These are phyloP conservation scores for Aspergillus ruber DNA, from an alignment of 2,329 filamentous ascomycete genomes.

Conservation along the genomic window DNA sequence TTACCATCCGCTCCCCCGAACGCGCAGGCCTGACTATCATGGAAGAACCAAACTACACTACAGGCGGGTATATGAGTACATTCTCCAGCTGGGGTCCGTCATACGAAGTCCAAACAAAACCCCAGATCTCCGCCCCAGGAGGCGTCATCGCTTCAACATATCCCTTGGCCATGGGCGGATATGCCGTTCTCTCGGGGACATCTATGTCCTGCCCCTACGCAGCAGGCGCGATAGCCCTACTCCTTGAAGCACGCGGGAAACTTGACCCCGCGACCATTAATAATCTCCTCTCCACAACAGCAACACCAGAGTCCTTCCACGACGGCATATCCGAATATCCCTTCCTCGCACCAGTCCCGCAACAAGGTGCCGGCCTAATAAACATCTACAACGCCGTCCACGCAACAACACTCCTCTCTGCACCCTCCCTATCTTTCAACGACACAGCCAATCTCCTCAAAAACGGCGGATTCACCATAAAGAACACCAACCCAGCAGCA, in stretches of 20 bases:
- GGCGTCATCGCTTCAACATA: conserved; percentile 51
- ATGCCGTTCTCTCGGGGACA: conserved; percentile 49
- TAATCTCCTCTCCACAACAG: conserved; percentile 15
- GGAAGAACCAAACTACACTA: conserved; percentile 9
- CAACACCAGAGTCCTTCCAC: conserved; percentile 22
- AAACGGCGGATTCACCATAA: background rate
- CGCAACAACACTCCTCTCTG: conserved; percentile 48
- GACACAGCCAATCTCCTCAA: conserved; percentile 52
- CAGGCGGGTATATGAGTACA: conserved; percentile 13
- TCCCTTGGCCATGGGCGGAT: conserved; percentile 40
- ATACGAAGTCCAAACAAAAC: conserved; percentile 6
- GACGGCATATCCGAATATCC: conserved; percentile 19
- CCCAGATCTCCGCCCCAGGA: conserved; percentile 7
- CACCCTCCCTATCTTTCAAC: conserved; percentile 57
- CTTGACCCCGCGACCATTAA: conserved; percentile 19
- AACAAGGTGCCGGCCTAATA: conserved; percentile 56
- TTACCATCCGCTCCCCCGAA: conserved; percentile 10
- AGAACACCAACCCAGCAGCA: background rate
- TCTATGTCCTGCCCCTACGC: conserved; percentile 56
- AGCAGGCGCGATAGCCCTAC: conserved; percentile 41
- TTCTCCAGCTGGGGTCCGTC: conserved; percentile 16
- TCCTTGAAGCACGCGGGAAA: conserved; percentile 21
- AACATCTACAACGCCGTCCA: conserved; percentile 56
- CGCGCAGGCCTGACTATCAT: conserved; percentile 7
- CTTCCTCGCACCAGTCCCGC: conserved; percentile 45